Base-by-base conservation (phyloP, 495 filamentous ascomycete species). In the Schizothecium vesticola region DNA sequence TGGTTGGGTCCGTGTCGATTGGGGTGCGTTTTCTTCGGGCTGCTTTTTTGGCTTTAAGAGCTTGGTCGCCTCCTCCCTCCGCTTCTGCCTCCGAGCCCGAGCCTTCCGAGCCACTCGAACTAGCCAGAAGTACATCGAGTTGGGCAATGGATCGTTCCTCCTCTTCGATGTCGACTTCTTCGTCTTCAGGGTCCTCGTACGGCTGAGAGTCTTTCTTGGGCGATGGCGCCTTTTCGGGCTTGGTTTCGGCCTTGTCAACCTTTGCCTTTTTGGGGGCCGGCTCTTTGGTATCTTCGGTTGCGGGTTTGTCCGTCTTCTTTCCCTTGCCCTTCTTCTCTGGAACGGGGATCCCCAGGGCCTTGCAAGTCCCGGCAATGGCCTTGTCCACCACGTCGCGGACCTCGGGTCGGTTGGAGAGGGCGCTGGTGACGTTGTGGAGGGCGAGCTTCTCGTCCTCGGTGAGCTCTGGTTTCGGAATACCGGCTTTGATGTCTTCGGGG, bases 391-490 rank as follows among this genome's bases (percentile, higher is more conserved):
- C 87, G 68, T 88, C 86, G 80, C 90, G 89, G 16, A 95, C 91
- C 3, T 88, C 85, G 25, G 85, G 88, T 24, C 89, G 88, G 71
- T 92, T 94, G 75, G 85, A 96, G 62, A 99, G 78, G 68, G 91
- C 85, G 68, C 91, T 93, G 51, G 85, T 86, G 12, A 98, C 93
- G 81, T 97, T 97, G 31, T 85, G 80, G 36, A 83, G 72, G 13
- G 82, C 83, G 13, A 76, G 56, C 43, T 79, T 78, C 61, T 83
- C 80, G 33, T 86, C 80, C 51, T 83, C 79, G n/a, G 80, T 79
- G 56, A 82, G 67, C 7, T 84, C 82, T 3, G 80, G 79, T 65
- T 80, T 84, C 57, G 78, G 75, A 3, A 80, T 70, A 5, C 84
- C 80, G 59, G 80, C 81, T 6, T 81, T 85, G 1, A 87, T 77